Evolutionary conservation across 768 basidiomycete species (phyloP), one percentile per base, ranked within the genome.

Genomic region (Floccularia luteovirens): DNA sequence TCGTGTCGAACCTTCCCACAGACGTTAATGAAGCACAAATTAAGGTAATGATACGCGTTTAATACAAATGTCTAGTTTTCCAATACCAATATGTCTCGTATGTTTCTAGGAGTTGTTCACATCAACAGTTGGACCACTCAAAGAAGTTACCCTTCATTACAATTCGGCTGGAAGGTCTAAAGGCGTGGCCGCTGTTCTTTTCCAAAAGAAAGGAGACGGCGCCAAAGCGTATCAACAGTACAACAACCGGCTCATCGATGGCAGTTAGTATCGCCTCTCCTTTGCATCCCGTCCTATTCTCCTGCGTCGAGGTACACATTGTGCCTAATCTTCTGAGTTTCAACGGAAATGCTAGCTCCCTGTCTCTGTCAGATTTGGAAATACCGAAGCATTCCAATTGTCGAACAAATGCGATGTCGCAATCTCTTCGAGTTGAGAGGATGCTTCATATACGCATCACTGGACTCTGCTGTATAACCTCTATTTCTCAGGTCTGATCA

Each of bases 181-280:
- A 58, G 96, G 96, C 43, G 72, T 82, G 45, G 94, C 94, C 24
- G 76, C 84, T 11, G 83, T 99, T 43, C 70, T 78, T 51, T 98
- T 98, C 74, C 69, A 71, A 52, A 77, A 75, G 54, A 84, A 82
- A 55, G 93, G 91, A 43, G 90, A 93, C 55, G 96, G 84, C 43
- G 79, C 79, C 58, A 90, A 84, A 73, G 96, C 96, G 2, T 92
- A 82, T 63, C 75, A 85, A 52, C 79, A 89, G 49, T 99, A 98
- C 73, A 90, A 99, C 77, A 90, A 89, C 69, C 85, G 96, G 60
- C 86, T 98, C 69, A 93, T 99, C 79, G 96, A 99, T 84, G 91
- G 92, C 72, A 96, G 96, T 99, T 87, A 91, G 96, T 98, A 87
- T 75, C 79, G 69, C 67, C 72, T 70, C 66, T 64, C 62, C 59